Evolutionary conservation across 2,329 filamentous ascomycete genomes (phyloP), one percentile per base, ranked within the genome.

Genomic region (Phaeophleospora eucalypticola): DNA sequence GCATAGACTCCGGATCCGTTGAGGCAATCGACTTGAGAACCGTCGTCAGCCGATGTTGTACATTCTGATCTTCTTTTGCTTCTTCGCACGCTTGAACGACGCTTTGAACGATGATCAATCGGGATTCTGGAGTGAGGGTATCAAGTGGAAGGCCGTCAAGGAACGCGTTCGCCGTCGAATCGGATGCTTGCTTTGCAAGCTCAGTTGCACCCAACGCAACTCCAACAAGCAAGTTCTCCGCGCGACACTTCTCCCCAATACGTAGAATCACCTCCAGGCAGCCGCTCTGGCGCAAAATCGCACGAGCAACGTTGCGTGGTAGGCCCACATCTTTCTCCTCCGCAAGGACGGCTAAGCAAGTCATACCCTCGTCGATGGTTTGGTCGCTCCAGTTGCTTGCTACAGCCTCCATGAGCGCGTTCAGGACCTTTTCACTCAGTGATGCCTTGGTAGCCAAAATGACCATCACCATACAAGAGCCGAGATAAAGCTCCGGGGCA

Each of bases 381-480:
- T 89, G 84, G 36, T 75, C 69, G 2, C 82, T 85, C 83, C 89
- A 94, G 7, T 86, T 87, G 20, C 78, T 71, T 7, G 86, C 84
- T 27, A 95, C 80, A 53, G 90, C 88, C 60, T 95, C 87, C 89
- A 97, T 95, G 61, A 98, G 78, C 1, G 84, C 83, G 44, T 87
- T 83, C n/a, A 97, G 74, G 2, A 90, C 80, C 46, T 80, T 79
- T 59, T 97, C 89, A 38, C 86, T 81, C 12, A 97, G 76, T 39
- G 80, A 78, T 1, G 86, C 83, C 68, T 95, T 95, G 40, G 87
- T 83, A 4, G 88, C 89, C 52, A 97, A 78, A 40, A 97, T 82
- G 4, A 89, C 82, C 46, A 90, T 79, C 16, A 95, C 82, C 86
- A 96, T 95, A 66, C 95, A 97, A 47, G 87, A 90, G 14, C 86